Evolutionary conservation across 352 stramenopile genomes (phyloP).

Genomic region (Phytophthora tubulina): DNA sequence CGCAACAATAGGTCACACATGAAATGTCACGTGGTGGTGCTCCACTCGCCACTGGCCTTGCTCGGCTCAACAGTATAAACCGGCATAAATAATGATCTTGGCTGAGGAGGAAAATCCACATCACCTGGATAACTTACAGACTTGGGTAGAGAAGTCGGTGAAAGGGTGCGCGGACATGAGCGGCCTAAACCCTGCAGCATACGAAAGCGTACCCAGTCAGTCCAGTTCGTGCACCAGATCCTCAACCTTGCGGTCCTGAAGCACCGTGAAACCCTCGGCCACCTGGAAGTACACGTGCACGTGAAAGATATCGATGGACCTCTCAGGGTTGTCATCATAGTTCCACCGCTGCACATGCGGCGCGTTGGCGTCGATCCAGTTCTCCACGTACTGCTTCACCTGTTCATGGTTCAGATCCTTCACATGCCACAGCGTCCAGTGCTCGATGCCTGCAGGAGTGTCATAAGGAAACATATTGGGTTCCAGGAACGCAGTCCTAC

Average conservation of each 20-base stretch:
- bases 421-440: slow-evolving; percentile 90
- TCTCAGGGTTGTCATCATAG: slow-evolving; percentile 91
- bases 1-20: slow-evolving; percentile 2
- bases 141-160: slow-evolving; percentile 11
- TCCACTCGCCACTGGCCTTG: slow-evolving; percentile 10
- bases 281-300: slow-evolving; percentile 93
- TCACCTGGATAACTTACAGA: slow-evolving; percentile 41
- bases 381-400: slow-evolving; percentile 91
- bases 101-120: slow-evolving; percentile 11
- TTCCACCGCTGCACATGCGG: slow-evolving; percentile 83
- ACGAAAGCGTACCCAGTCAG: slow-evolving; percentile 49
- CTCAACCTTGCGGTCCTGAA: slow-evolving; percentile 72
- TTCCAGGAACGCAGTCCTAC: slow-evolving; percentile 85
- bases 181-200: slow-evolving; percentile 39
- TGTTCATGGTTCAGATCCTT: slow-evolving; percentile 81
- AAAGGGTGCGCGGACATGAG: slow-evolving; percentile 23
- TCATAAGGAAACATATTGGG: slow-evolving; percentile 93
- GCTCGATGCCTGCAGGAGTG: slow-evolving; percentile 88
- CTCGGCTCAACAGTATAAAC: slow-evolving; percentile 8
- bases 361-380: slow-evolving; percentile 89
- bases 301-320: slow-evolving; percentile 92
- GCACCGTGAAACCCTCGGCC: slow-evolving; percentile 53
- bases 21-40: background rate
- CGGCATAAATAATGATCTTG: slow-evolving; percentile 42
- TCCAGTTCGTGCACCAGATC: slow-evolving; percentile 79